Evolutionary conservation across 2,329 filamentous ascomycete species (phyloP), one percentile per base, ranked within the genome.

Genomic region (Monascus ruber): DNA sequence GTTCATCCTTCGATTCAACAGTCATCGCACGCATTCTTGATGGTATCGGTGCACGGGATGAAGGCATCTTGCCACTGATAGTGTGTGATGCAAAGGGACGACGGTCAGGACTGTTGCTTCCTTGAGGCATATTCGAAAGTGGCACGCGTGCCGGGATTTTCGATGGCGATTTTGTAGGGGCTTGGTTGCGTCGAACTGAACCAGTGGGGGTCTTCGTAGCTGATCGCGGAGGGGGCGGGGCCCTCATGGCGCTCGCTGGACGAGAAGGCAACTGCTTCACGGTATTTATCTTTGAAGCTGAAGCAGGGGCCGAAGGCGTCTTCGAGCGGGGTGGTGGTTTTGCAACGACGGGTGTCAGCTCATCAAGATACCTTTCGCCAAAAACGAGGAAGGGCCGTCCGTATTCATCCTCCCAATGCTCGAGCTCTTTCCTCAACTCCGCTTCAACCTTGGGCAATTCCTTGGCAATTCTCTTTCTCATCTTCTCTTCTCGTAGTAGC

Each of bases 391-490:
- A 98, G 3, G 88, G 85, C 7, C 87, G 79, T 3, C 87, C 89
- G 59, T 89, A 95, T 56, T 96, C 91, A 38, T 94, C 83, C 59
- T 98, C 91, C 80, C 86, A 98, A 34, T 73, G 68, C 57, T 89
- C 84, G 26, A 98, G 73, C n/a, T 76, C 72, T 59, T 81, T 89
- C 47, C 77, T 76, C 42, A 98, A 67, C n/a, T 96, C 87, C 0
- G 74, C 74, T 42, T 89, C 81, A 33, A 98, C 74, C 68, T 94
- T 96, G 40, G 91, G 91, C 26, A 98, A 70, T 56, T 98, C 91
- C 63, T 96, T 98, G 25, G 88, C 76, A 45, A 98, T 95, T 42
- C 88, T 77, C 75, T 98, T 98, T 43, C 91, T 80, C 85, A 94
- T 94, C 74, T 96, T 98, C 67, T 98, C 91, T 58, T 98, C 91